A percentile compares a stretch with the other conserved stretches of the same genome.
phyloP scores from a whole-genome alignment of 1,284 basidiomycete species.

The Austroboletus olivaceoglutinosus region DNA sequence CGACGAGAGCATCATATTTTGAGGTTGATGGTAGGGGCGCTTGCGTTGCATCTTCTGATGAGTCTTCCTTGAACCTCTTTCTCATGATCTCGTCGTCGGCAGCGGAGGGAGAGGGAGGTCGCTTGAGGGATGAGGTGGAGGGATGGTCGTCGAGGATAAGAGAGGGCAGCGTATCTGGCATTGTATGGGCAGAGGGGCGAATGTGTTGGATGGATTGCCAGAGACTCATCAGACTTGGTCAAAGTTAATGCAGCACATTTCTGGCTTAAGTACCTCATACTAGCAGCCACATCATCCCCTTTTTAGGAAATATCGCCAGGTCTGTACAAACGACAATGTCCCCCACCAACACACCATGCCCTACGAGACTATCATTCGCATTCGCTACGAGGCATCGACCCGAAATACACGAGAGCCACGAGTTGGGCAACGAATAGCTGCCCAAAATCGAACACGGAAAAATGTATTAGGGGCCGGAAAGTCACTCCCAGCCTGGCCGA shows the following conservation, averaged over 20 bases:
- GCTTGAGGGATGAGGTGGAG: slow-evolving; percentile 48
- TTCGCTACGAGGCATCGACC: too few species aligned
- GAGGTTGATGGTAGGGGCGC: slow-evolving; percentile 16
- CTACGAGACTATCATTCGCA: too few species aligned
- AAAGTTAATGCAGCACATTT: slow-evolving; percentile 23
- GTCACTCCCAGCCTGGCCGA: too few species aligned
- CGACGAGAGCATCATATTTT: slow-evolving; percentile 42
- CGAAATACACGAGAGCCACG: too few species aligned
- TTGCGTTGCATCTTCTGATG: slow-evolving; percentile 20
- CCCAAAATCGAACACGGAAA: too few species aligned
- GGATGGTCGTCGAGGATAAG: slow-evolving; percentile 16
- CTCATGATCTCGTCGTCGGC: slow-evolving; percentile 46
- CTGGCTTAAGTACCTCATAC: slow-evolving; percentile 20
- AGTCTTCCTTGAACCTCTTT: slow-evolving; percentile 60
- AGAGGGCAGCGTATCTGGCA: slow-evolving; percentile 1
- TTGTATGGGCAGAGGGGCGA: background rate
- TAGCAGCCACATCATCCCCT: slow-evolving; percentile 25
- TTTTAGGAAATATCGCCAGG: slow-evolving; percentile 17
- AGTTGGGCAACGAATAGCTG: too few species aligned
- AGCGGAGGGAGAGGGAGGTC: slow-evolving; percentile 56
- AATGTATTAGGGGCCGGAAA: too few species aligned
- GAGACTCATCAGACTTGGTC: slow-evolving; percentile 17
- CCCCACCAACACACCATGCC: too few species aligned
- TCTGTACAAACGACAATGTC: too few species aligned
- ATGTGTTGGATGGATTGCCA: slow-evolving; percentile 21